Conservation (phyloP, 129 eudicot species). For the Helianthus annuus region HanXRQr2.0-SUNRISE NC_035446.2:99068731-99069230, state of each 20-base stretch:
- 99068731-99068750: constrained; percentile 39
- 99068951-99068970: not conserved
- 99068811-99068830: constrained; percentile 40
- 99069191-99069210: constrained; percentile 38
- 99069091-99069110: constrained; percentile 41
- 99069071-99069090: constrained; percentile 63
- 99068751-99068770: constrained; percentile 80
- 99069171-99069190: constrained; percentile 46
- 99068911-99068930: constrained; percentile 18
- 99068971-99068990: not conserved
- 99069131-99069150: constrained; percentile 33
- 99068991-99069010: not conserved
- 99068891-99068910: constrained; percentile 91
- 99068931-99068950: not conserved
- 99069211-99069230: constrained; percentile 3
- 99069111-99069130: constrained; percentile 46
- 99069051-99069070: constrained; percentile 79
- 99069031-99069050: constrained; percentile 84
- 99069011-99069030: constrained; percentile 74
- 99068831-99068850: constrained; percentile 38
- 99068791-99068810: constrained; percentile 74
- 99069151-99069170: constrained; percentile 63
- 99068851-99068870: constrained; percentile 42
- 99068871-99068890: constrained; percentile 68
- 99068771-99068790: constrained; percentile 67